Percentiles rank a stretch among this genome's conserved stretches.
Conservation (phyloP, 345 rosid genomes). For the Murraya paniculata region DNA sequence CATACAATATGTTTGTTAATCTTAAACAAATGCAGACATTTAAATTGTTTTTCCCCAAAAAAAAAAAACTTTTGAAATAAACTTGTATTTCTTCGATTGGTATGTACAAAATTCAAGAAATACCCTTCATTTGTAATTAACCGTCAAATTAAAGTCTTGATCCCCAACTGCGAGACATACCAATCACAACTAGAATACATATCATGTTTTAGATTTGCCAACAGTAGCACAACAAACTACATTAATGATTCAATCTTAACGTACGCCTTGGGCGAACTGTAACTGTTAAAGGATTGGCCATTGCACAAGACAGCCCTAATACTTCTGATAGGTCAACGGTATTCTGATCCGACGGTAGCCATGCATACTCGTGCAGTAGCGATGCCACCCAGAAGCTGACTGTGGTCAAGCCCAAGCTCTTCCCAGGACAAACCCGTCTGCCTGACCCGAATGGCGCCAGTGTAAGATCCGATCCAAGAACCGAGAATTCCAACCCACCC, state of each 20-base stretch:
- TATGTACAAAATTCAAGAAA: neutral
- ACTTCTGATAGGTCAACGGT: conserved; percentile 65
- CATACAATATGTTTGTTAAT: neutral
- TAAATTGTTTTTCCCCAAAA: neutral
- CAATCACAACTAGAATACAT: neutral
- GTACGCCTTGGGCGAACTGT: conserved; percentile 38
- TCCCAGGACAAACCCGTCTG: conserved; percentile 77
- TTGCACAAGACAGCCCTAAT: conserved; percentile 69
- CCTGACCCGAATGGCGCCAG: conserved; percentile 95
- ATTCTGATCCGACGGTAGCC: conserved; percentile 41
- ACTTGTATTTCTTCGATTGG: conserved; percentile 1
- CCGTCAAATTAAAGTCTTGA: neutral
- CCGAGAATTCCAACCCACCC: conserved; percentile 53
- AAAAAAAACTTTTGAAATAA: neutral
- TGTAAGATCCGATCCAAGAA: conserved; percentile 77
- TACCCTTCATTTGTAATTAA: neutral
- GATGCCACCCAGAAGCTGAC: conserved; percentile 70
- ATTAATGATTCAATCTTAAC: neutral
- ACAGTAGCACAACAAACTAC: neutral
- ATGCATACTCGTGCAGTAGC: conserved; percentile 63
- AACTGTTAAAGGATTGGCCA: conserved; percentile 67
- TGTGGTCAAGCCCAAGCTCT: conserved; percentile 59
- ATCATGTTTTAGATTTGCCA: neutral
- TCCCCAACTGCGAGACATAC: neutral
- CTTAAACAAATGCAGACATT: neutral